Evolutionary conservation across 257 asterid species (phyloP), one percentile per base, ranked within the genome.

Genomic region (Thymus quinquecostatus): DNA sequence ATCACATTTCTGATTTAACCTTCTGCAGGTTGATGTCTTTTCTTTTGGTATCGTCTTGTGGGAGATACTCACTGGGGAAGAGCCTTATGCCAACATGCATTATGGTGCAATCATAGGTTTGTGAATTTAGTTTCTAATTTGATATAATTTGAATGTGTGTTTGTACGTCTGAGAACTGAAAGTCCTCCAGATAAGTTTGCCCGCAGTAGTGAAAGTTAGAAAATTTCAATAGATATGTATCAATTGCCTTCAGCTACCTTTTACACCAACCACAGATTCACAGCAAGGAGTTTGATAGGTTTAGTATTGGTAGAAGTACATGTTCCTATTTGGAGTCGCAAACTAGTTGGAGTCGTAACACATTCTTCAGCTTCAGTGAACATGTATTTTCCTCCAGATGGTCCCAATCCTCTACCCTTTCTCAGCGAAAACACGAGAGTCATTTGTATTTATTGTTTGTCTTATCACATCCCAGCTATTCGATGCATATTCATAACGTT

Each of bases 21-120:
- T 32, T 43, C 30, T 63, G 60, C 91, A 92, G 98, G 98, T 92
- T 45, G 98, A 92, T 73, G 98, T 88, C 51, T 92, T 92, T 78
- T 92, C 98, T 72, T 92, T 92, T 74, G 98, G 98, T 56, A 88
- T 92, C 77, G 96, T 89, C 69, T 74, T 92, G 84, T 92, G 98
- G 98, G 98, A 89, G 96, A 92, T 92, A 68, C 96, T 92, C 68
- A 89, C 96, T 3, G 98, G 98, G 8, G 98, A 92, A 70, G 98
- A 92, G 82, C 98, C 98, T 79, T 92, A 92, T 57, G 96, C 96
- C 69, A 92, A 82, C 85, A 92, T 92, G 98, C 94, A 89, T 80
- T 92, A 89, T 64, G 98, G 98, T 63, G 96, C 96, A 67, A 92
- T 92, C 80, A 92, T 91, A 84, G 97, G 80, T 76, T 47, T 32